A percentile compares a stretch with the other conserved stretches of the same genome.
These are phyloP conservation scores for Solanum aculeatissimum DNA, from an alignment of 305 asterid species.

Conservation along the genomic window DNA sequence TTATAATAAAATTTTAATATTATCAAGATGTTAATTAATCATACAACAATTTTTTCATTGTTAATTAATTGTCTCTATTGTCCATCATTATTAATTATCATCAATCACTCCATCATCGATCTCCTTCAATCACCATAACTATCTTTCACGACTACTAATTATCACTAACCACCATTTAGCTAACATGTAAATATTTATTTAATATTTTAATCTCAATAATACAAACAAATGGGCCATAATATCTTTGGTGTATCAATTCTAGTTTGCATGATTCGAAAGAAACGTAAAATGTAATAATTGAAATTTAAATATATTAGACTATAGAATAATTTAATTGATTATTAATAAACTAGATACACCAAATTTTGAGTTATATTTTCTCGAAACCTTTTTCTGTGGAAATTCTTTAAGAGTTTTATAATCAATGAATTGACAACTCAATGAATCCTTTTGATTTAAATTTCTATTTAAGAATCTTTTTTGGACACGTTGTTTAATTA, in stretches of 20 bases:
- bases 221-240: neutral
- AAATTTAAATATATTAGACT: neutral
- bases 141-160: no score
- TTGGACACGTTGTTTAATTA: neutral
- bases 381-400: neutral
- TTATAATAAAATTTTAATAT: neutral
- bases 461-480: neutral
- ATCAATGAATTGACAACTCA: neutral
- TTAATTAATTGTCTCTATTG: no score
- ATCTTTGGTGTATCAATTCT: neutral
- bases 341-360: neutral
- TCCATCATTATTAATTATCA: no score
- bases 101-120: no score
- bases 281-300: neutral
- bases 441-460: neutral
- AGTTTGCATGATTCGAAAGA: neutral
- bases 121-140: no score
- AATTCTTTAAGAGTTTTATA: neutral
- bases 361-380: neutral
- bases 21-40: neutral
- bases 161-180: no score
- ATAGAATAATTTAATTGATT: neutral
- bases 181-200: neutral
- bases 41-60: neutral
- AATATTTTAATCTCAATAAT: neutral